phyloP scores from a whole-genome alignment of 169 alveolate genomes.

The Plasmodium cynomolgi region DNA sequence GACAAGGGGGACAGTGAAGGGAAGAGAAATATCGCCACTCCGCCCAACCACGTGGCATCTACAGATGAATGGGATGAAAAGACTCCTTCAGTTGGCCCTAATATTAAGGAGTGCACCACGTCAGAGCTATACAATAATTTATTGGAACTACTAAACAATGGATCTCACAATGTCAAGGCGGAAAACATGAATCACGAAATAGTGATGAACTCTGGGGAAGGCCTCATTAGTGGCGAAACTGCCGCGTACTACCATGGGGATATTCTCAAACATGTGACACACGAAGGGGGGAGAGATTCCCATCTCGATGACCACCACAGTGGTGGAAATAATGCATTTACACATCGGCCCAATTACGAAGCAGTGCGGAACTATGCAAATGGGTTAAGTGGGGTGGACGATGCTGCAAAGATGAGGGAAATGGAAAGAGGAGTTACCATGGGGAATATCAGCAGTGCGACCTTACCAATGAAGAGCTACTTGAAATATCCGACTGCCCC shows the following conservation, averaged over 20 bases:
- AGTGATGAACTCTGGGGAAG: neutral
- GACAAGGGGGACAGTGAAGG: neutral
- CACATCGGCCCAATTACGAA: neutral
- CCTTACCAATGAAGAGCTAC: neutral
- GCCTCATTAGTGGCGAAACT: neutral
- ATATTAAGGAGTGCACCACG: neutral
- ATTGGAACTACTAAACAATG: conserved; percentile 5
- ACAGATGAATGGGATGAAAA: neutral
- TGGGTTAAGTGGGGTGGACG: neutral
- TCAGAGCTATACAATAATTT: conserved; percentile 1
- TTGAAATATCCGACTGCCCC: neutral
- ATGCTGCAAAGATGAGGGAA: neutral
- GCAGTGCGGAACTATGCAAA: neutral
- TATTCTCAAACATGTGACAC: neutral
- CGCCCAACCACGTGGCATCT: neutral
- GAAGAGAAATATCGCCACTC: neutral
- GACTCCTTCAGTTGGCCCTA: neutral
- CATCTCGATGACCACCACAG: neutral
- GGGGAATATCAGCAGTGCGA: neutral
- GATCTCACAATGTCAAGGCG: neutral
- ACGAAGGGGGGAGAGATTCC: neutral
- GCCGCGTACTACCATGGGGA: neutral
- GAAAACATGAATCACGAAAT: neutral
- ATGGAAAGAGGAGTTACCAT: neutral
- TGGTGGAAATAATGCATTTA: neutral